Conservation (phyloP, 345 rosid genomes). For the Adansonia digitata region DNA sequence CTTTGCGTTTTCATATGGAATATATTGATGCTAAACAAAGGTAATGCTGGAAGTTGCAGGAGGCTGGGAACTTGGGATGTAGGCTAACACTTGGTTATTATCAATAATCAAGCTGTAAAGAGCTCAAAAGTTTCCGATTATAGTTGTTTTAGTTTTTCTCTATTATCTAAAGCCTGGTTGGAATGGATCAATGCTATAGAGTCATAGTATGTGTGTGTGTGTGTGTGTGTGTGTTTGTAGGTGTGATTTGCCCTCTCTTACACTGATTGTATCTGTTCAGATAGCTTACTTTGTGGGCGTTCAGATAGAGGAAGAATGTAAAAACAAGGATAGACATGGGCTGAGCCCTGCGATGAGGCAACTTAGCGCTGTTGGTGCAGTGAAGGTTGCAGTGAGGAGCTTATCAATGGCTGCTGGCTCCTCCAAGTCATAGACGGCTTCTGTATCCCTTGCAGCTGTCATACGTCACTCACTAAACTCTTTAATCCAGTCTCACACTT, state of each 20-base stretch:
- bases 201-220: background rate
- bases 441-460: constrained; percentile 18
- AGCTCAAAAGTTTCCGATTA: background rate
- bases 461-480: background rate
- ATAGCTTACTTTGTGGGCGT: constrained; percentile 7
- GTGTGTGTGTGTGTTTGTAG: background rate
- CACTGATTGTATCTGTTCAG: background rate
- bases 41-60: background rate
- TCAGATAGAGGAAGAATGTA: constrained; percentile 6
- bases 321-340: constrained; percentile 31
- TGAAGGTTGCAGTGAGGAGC: constrained; percentile 82
- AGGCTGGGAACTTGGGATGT: background rate
- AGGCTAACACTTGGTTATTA: background rate
- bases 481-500: background rate
- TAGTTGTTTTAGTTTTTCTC: background rate
- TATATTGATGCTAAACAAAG: background rate
- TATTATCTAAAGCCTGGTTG: background rate
- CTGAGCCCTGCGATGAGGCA: constrained; percentile 74
- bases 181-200: background rate
- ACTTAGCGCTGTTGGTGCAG: constrained; percentile 72
- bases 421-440: constrained; percentile 31
- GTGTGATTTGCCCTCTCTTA: background rate
- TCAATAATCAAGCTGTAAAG: background rate
- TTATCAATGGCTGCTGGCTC: constrained; percentile 35
- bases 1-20: background rate